Percentiles rank a stretch among this genome's conserved stretches.
Conservation (phyloP, 2,329 filamentous ascomycete genomes). For the Trichoderma koningii region DNA sequence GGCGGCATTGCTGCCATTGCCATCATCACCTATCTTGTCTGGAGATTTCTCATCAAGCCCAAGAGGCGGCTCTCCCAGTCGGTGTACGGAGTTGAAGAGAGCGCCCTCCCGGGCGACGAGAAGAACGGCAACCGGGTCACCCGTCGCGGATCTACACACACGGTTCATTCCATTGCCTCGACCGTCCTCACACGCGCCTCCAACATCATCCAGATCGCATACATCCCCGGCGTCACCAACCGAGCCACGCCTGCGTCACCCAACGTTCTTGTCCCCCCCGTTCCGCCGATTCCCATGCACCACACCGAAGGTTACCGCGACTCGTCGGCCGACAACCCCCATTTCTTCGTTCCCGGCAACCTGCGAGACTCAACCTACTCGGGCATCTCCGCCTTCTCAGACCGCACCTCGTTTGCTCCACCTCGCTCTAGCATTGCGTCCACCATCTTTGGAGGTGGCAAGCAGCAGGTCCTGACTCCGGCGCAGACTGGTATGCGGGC, state of each 20-base stretch:
- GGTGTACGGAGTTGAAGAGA: constrained; percentile 59
- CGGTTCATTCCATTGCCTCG: constrained; percentile 89
- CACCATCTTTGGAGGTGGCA: constrained; percentile 89
- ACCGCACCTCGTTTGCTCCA: constrained; percentile 63
- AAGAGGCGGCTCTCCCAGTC: constrained; percentile 64
- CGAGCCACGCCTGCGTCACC: constrained; percentile 83
- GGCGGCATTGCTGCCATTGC: constrained; percentile 78
- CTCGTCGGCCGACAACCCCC: constrained; percentile 69
- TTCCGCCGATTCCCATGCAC: constrained; percentile 82
- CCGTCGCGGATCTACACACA: constrained; percentile 74
- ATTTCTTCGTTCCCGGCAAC: constrained; percentile 91
- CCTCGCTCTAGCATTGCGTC: constrained; percentile 79
- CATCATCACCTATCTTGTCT: constrained; percentile 77
- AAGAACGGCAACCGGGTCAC: constrained; percentile 50
- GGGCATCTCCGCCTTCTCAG: constrained; percentile 65
- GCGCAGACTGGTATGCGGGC: constrained; percentile 85
- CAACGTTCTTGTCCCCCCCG: constrained; percentile 80
- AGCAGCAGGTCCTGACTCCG: constrained; percentile 79
- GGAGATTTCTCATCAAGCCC: constrained; percentile 83
- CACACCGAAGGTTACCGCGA: constrained; percentile 53
- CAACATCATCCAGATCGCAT: constrained; percentile 99
- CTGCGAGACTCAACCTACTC: constrained; percentile 91
- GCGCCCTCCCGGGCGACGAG: constrained; percentile 44
- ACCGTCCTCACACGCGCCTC: constrained; percentile 94
- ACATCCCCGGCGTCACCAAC: constrained; percentile 96